A percentile compares a stretch with the other conserved stretches of the same genome.
phyloP scores from a whole-genome alignment of 441 rosid species.

The Sinapis alba region DNA sequence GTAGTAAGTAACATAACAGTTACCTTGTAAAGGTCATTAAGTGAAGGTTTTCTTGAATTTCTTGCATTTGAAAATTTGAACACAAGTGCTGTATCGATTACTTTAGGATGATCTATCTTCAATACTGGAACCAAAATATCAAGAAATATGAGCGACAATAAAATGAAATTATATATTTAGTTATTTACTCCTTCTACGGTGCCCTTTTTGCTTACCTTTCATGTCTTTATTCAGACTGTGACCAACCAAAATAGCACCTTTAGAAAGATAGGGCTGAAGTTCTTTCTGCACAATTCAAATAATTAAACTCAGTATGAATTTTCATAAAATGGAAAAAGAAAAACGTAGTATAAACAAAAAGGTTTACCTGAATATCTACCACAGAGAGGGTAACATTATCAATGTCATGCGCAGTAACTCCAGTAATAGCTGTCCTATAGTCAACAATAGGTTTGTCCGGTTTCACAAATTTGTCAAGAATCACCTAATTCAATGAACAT shows the following conservation, averaged over 20 bases:
- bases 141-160: neutral
- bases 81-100: conserved; percentile 76
- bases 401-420: conserved; percentile 59
- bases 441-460: conserved; percentile 66
- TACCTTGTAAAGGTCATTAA: conserved; percentile 71
- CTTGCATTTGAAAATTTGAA: conserved; percentile 58
- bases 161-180: too few species aligned
- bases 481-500: conserved; percentile 47
- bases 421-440: conserved; percentile 76
- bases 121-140: conserved; percentile 48
- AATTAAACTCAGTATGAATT: neutral
- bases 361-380: conserved; percentile 69
- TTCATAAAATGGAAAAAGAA: neutral
- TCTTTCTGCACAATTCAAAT: conserved; percentile 46
- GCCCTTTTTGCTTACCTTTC: conserved; percentile 45
- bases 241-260: conserved; percentile 72
- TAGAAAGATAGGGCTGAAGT: conserved; percentile 59
- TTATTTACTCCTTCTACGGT: neutral
- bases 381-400: conserved; percentile 54
- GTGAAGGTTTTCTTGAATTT: conserved; percentile 54
- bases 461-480: conserved; percentile 65
- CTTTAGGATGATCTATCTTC: conserved; percentile 76
- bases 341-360: neutral
- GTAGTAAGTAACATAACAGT: neutral
- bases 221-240: conserved; percentile 77